Evolutionary conservation across 1,139 yeast genomes (phyloP), one percentile per base, ranked within the genome.

Genomic region (Fermentozyma sake): DNA sequence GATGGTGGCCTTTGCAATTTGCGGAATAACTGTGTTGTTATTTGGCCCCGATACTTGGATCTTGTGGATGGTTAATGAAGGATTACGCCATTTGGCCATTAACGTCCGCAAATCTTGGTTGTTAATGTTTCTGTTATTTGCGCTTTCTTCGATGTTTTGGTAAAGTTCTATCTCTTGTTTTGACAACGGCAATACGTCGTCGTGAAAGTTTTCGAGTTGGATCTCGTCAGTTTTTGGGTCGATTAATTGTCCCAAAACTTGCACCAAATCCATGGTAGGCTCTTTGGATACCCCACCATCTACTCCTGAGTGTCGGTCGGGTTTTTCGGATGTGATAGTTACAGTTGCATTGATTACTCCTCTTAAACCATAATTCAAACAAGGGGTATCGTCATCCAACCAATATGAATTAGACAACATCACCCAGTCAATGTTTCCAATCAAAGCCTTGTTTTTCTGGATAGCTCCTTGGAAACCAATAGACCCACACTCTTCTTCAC

Each of bases 401-500:
- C 98, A 91, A 49, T 87, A 86, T 3, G 96, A 85, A 50, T 91
- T 91, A 35, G 95, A 81, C 36, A 91, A 67, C 43, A 91, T 58
- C 20, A 91, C 78, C 94, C 95, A 89, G 55, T 91, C 96, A 30
- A 91, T 75, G 8, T 55, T 46, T 1, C 93, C 93, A 42, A 86
- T 73, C 4, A 74, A 38, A 2, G 52, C 57, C 28, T 62, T 60
- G 41, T 80, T 60, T 22, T 65, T 55, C 13, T 50, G 45, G 16
- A 91, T 70, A 1, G 82, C 79, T 6, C 74, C 68, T 42, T 79
- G 79, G 51, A 91, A 86, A 1, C 97, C 96, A 41, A 71, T 72
- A 1, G 95, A 84, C 1, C 97, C 97, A 38, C 85, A 74, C 52
- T 91, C 98, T 53, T 91, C 98, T 53, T 87, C 96, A 22, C 98